Conservation (phyloP, 257 asterid species). For the Nicotiana undulata region DNA sequence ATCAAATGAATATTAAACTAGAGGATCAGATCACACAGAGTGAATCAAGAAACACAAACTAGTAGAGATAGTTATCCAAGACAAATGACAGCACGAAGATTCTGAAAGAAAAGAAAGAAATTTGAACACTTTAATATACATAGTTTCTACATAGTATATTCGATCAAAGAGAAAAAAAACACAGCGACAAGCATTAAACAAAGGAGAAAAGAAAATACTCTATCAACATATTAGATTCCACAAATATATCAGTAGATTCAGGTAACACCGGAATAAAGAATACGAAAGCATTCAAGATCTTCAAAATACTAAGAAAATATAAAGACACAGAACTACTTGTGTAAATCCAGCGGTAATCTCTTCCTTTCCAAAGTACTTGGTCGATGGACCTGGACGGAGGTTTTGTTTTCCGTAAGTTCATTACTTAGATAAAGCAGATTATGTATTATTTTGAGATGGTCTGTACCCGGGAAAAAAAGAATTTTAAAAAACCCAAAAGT, state of each 20-base stretch:
- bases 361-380: background rate
- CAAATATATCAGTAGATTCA: background rate
- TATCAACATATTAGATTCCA: background rate
- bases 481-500: background rate
- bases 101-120: background rate
- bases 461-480: background rate
- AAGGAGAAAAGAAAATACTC: background rate
- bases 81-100: background rate
- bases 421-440: background rate
- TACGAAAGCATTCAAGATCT: background rate
- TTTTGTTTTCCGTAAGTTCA: background rate
- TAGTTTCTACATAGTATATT: background rate
- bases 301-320: background rate
- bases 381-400: background rate
- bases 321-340: background rate
- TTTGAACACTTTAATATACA: background rate
- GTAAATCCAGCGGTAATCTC: background rate
- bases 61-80: background rate
- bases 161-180: background rate
- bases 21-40: background rate
- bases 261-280: background rate
- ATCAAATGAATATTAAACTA: background rate
- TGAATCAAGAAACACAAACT: background rate
- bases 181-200: background rate
- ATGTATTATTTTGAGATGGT: background rate